Percentiles rank a stretch among this genome's conserved stretches.
Evolutionary conservation across 768 basidiomycete species (phyloP).

Genomic region (Russula lepida): DNA sequence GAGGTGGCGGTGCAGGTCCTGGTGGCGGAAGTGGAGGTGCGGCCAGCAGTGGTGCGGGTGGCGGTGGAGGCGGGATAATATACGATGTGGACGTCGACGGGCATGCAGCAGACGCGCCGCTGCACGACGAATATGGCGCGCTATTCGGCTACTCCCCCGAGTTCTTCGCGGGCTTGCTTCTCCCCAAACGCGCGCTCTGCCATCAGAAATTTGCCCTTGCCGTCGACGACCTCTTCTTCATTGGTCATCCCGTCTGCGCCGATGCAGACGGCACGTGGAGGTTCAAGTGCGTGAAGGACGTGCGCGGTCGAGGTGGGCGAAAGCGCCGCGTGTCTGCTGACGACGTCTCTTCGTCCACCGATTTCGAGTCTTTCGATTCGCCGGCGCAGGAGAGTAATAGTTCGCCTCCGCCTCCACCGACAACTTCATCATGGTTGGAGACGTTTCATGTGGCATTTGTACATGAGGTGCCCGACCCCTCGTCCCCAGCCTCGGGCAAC

Average conservation of each 20-base stretch:
- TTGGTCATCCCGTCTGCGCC: slow-evolving; percentile 89
- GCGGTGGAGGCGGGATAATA: slow-evolving; percentile 3
- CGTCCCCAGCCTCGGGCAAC: slow-evolving; percentile 72
- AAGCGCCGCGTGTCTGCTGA: slow-evolving; percentile 30
- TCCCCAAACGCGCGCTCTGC: slow-evolving; percentile 70
- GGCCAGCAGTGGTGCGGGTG: slow-evolving; percentile 7
- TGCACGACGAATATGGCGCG: slow-evolving; percentile 47
- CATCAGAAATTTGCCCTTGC: slow-evolving; percentile 92
- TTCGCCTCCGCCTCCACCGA: not conserved
- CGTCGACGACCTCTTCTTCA: slow-evolving; percentile 85
- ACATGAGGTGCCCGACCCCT: slow-evolving; percentile 84
- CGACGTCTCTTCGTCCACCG: slow-evolving; percentile 29
- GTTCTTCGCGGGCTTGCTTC: slow-evolving; percentile 73
- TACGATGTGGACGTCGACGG: slow-evolving; percentile 28
- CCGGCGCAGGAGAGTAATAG: not conserved
- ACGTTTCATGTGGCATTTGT: slow-evolving; percentile 84
- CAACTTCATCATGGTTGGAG: slow-evolving; percentile 44
- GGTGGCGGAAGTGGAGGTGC: not conserved
- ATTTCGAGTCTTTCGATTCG: slow-evolving; percentile 23
- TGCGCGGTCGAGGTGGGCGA: slow-evolving; percentile 43
- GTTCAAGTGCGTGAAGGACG: slow-evolving; percentile 58
- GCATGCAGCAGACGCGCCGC: slow-evolving; percentile 10
- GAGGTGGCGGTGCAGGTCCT: not conserved
- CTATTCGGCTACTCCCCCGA: slow-evolving; percentile 77
- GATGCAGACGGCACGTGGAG: slow-evolving; percentile 67